Conservation (phyloP, 148 eudicot genomes). For the Silene latifolia region DNA sequence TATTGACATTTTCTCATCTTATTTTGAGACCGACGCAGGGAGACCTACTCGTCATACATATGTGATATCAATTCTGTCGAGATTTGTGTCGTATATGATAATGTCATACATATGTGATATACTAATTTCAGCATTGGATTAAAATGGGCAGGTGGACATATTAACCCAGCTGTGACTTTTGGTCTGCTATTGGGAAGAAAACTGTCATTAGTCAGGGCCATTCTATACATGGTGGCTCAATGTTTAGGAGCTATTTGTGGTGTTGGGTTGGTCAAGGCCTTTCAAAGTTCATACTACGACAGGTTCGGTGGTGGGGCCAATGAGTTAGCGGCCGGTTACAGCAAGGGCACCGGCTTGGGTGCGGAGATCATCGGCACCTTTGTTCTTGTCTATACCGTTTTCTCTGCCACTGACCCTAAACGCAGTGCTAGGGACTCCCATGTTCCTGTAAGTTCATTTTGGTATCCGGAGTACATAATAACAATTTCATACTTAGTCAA, state of each 20-base stretch:
- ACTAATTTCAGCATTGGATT: too few relatives aligned
- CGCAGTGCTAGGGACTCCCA: constrained; percentile 23
- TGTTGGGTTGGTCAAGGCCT: constrained; percentile 21
- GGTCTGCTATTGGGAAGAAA: constrained; percentile 25
- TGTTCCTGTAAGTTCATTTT: constrained; percentile 27
- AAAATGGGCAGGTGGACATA: constrained; percentile 30
- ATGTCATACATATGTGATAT: too few relatives aligned
- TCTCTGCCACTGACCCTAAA: constrained; percentile 27
- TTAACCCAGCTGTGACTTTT: constrained; percentile 33
- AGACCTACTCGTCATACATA: too few relatives aligned
- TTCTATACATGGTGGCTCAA: constrained; percentile 24
- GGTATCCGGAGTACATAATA: too few relatives aligned
- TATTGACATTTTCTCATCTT: too few relatives aligned
- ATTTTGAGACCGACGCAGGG: too few relatives aligned
- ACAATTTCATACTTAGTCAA: neutral
- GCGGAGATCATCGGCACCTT: constrained; percentile 31
- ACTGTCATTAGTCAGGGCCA: constrained; percentile 21
- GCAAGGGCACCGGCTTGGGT: constrained; percentile 18
- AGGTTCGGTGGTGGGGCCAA: constrained; percentile 21
- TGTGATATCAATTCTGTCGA: too few relatives aligned
- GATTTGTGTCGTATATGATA: too few relatives aligned
- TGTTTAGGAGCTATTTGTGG: constrained; percentile 29
- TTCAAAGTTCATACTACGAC: constrained; percentile 17
- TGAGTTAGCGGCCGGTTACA: constrained; percentile 8
- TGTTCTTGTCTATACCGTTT: constrained; percentile 23